Evolutionary conservation across 192 early-diverging fungal genomes (phyloP).

Genomic region (Paraglomus occultum): DNA sequence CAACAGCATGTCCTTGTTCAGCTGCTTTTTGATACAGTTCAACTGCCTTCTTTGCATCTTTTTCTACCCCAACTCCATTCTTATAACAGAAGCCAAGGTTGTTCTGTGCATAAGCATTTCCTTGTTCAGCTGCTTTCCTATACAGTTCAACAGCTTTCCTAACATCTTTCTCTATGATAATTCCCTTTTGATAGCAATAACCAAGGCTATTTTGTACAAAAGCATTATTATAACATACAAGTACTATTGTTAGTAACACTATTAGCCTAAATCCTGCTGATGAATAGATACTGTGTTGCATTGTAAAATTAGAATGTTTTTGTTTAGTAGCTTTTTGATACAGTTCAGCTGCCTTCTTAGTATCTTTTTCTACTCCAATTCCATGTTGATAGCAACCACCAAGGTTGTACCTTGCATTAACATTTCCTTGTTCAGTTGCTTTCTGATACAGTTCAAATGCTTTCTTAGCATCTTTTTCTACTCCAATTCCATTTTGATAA

Average conservation of each 20-base stretch:
- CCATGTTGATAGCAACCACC: constrained; percentile 83
- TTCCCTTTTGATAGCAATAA: constrained; percentile 62
- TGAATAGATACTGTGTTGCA: no score
- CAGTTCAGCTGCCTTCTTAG: constrained; percentile 52
- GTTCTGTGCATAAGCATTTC: constrained; percentile 60
- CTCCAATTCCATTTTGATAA: constrained; percentile 77
- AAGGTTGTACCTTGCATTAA: constrained; percentile 74
- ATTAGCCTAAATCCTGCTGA: no score
- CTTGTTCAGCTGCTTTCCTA: constrained; percentile 49
- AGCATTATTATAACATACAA: no score
- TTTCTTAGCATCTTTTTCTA: constrained; percentile 34
- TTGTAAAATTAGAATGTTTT: constrained; percentile 55
- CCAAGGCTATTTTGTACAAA: constrained; percentile 72
- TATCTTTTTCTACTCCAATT: constrained; percentile 55
- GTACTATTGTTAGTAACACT: no score
- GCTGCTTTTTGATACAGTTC: no score
- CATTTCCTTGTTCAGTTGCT: constrained; percentile 68
- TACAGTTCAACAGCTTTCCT: constrained; percentile 60
- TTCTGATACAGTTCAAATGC: constrained; percentile 60
- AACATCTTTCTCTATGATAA: constrained; percentile 47
- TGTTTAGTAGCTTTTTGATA: constrained; percentile 60
- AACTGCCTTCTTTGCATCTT: constrained; percentile 49
- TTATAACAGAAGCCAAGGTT: constrained; percentile 78
- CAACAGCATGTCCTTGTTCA: no score
- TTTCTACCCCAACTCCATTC: constrained; percentile 56